Evolutionary conservation across 108 stramenopile genomes (phyloP).

Genomic region (Fragilariopsis cylindrus): DNA sequence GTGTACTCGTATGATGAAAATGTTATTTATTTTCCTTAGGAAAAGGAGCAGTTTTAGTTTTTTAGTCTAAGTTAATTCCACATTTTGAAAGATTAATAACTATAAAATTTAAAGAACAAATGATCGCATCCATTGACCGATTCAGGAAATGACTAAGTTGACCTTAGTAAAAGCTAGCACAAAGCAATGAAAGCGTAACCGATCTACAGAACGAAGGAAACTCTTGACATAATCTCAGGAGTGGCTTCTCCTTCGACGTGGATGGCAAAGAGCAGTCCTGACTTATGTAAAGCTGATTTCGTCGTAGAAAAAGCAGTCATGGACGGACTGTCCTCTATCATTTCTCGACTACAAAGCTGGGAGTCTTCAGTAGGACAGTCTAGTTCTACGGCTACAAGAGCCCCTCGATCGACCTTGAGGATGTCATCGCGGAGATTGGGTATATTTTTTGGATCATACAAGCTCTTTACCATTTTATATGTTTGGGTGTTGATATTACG

Average conservation of each 20-base stretch:
- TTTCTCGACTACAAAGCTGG: conserved; percentile 66
- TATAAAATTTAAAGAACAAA: no score
- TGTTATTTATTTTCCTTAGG: no score
- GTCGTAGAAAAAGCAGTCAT: conserved; percentile 67
- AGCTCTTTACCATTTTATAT: conserved; percentile 66
- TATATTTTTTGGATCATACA: conserved; percentile 61
- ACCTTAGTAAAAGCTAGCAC: no score
- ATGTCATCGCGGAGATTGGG: conserved; percentile 69
- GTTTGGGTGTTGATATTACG: conserved; percentile 28
- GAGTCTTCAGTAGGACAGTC: conserved; percentile 37
- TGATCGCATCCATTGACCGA: no score
- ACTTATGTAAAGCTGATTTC: conserved; percentile 56
- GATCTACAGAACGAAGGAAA: conserved; percentile 44
- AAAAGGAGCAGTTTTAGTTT: no score
- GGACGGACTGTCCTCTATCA: conserved; percentile 68
- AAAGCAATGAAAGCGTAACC: neutral
- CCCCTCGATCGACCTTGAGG: conserved; percentile 38
- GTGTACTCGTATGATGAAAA: conserved; percentile 24
- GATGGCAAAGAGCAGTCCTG: conserved; percentile 58
- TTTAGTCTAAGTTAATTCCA: no score
- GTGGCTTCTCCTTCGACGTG: conserved; percentile 52
- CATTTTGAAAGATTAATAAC: no score
- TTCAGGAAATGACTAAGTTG: no score
- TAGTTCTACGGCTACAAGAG: conserved; percentile 46
- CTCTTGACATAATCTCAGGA: conserved; percentile 59